A percentile compares a stretch with the other conserved stretches of the same genome.
Evolutionary conservation across 2,329 filamentous ascomycete genomes (phyloP).

Genomic region (Nannizzia gypsea): DNA sequence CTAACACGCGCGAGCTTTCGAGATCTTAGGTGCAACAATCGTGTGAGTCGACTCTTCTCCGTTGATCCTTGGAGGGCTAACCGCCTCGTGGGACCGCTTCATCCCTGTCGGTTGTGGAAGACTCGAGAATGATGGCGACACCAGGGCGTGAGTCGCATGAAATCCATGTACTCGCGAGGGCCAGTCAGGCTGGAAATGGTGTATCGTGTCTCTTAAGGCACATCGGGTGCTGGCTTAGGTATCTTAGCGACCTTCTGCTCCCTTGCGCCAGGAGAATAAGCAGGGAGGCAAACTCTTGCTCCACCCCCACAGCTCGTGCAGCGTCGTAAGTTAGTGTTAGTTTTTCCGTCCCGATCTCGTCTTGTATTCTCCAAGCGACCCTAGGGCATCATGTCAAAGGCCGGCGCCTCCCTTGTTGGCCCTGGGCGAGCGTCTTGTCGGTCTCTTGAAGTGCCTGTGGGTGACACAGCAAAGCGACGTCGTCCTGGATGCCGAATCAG

Average conservation of each 20-base stretch:
- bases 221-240: background rate
- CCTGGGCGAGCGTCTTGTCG: background rate
- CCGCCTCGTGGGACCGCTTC: constrained; percentile 3
- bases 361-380: background rate
- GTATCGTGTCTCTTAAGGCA: background rate
- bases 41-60: background rate
- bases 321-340: background rate
- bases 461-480: background rate
- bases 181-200: background rate
- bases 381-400: background rate
- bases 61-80: background rate
- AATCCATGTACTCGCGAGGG: background rate
- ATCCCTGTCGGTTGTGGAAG: background rate
- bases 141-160: background rate
- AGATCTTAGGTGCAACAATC: constrained; percentile 24
- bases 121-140: background rate
- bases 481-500: background rate
- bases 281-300: background rate
- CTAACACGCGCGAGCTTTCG: constrained; percentile 33
- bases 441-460: background rate
- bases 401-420: background rate
- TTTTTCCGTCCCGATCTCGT: background rate
- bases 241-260: background rate
- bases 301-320: background rate
- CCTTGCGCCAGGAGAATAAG: background rate